phyloP scores from a whole-genome alignment of 371 early-diverging fungal species.

The Rhizopus delemar region DNA sequence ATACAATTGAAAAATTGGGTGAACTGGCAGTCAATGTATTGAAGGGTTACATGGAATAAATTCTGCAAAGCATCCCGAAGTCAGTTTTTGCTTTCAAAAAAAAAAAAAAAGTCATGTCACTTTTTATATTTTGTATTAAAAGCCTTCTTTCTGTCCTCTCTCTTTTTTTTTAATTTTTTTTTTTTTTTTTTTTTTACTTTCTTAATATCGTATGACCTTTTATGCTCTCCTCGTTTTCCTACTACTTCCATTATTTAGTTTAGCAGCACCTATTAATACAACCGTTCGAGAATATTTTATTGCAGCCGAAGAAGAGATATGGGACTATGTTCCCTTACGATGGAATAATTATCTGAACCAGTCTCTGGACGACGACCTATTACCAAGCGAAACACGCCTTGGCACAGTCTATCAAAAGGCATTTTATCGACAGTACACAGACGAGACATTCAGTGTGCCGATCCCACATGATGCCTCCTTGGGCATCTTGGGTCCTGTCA shows the following conservation, averaged over 20 bases:
- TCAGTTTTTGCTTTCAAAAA: neutral
- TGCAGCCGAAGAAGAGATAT: constrained; percentile 49
- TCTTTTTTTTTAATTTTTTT: neutral
- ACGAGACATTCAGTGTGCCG: constrained; percentile 30
- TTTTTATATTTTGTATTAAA: neutral
- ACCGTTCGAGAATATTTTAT: constrained; percentile 43
- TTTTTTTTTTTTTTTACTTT: neutral
- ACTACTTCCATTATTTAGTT: neutral
- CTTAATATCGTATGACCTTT: too few relatives aligned
- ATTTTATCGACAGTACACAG: constrained; percentile 46
- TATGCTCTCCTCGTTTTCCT: too few relatives aligned
- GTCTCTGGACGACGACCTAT: constrained; percentile 21
- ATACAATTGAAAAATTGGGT: constrained; percentile 61
- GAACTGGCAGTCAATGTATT: constrained; percentile 61
- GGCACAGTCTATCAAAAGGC: constrained; percentile 48
- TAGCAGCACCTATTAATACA: neutral
- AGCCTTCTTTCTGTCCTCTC: too few relatives aligned
- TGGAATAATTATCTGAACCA: constrained; percentile 35
- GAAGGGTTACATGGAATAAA: constrained; percentile 42
- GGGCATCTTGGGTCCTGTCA: constrained; percentile 52
- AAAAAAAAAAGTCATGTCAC: constrained; percentile 2
- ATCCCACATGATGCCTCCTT: constrained; percentile 39
- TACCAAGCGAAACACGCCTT: constrained; percentile 31
- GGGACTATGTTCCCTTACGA: constrained; percentile 52
- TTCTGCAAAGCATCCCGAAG: neutral